Conservation (phyloP, 1,284 basidiomycete genomes). For the Phlebopus sp. region DNA sequence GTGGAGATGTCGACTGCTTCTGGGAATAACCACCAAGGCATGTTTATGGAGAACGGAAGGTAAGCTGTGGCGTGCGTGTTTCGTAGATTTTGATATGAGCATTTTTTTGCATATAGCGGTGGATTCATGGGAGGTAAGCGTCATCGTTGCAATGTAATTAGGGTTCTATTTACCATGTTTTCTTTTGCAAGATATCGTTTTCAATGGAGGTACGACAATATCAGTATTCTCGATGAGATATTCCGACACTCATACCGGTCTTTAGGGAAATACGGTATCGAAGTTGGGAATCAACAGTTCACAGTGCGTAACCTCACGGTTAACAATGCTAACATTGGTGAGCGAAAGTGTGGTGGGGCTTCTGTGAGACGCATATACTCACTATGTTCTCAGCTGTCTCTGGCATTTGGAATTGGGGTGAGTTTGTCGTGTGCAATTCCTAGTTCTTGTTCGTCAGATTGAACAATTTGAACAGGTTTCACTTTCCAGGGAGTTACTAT, state of each 20-base stretch:
- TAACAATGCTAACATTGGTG: constrained; percentile 44
- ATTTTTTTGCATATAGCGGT: constrained; percentile 32
- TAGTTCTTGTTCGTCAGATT: background rate
- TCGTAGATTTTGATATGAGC: background rate
- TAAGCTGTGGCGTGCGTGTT: constrained; percentile 45
- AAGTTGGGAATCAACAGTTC: constrained; percentile 54
- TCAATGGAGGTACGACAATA: constrained; percentile 40
- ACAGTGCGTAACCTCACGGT: constrained; percentile 53
- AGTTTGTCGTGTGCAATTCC: background rate
- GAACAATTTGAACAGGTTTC: constrained; percentile 30
- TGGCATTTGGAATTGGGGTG: constrained; percentile 46
- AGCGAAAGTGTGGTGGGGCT: constrained; percentile 1
- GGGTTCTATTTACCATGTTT: constrained; percentile 28
- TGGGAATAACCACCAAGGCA: constrained; percentile 46
- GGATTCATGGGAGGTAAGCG: constrained; percentile 53
- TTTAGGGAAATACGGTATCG: constrained; percentile 41
- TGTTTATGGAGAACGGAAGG: constrained; percentile 62
- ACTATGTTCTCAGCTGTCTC: constrained; percentile 32
- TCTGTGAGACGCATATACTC: background rate
- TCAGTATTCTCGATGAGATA: background rate
- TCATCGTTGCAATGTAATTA: background rate
- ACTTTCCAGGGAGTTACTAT: constrained; percentile 44
- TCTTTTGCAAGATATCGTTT: constrained; percentile 43
- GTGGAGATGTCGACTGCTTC: constrained; percentile 45
- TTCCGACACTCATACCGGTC: background rate